Evolutionary conservation across 2,329 filamentous ascomycete genomes (phyloP).

Genomic region (Bretziella fagacearum): DNA sequence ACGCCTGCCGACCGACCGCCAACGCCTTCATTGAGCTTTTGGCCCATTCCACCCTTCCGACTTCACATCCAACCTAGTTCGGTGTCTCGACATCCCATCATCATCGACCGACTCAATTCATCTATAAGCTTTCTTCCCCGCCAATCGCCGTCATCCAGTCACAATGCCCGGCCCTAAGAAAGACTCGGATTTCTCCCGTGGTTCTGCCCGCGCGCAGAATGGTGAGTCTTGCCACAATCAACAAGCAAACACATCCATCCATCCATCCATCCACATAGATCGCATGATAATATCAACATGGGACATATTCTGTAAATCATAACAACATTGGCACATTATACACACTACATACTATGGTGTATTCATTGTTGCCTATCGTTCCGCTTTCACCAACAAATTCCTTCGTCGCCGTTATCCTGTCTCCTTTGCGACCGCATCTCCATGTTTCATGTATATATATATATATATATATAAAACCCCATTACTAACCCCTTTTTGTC

Average conservation of each 20-base stretch:
- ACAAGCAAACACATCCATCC: neutral
- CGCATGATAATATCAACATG: too few species aligned
- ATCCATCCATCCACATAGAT: neutral
- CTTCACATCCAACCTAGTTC: neutral
- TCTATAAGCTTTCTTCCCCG: neutral
- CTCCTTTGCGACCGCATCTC: too few species aligned
- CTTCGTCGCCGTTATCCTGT: too few species aligned
- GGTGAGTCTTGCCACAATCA: constrained; percentile 19
- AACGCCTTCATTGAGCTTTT: constrained; percentile 9
- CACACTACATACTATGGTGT: too few species aligned
- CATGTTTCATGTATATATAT: too few species aligned
- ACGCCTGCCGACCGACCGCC: neutral
- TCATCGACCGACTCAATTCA: neutral
- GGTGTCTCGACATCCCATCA: constrained; percentile 4
- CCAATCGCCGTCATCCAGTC: constrained; percentile 9
- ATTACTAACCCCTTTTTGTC: too few species aligned
- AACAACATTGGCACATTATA: too few species aligned
- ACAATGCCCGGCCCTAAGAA: constrained; percentile 27
- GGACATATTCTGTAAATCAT: too few species aligned
- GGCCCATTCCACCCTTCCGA: neutral
- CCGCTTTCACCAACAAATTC: too few species aligned
- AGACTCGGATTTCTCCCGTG: constrained; percentile 19
- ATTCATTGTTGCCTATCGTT: too few species aligned
- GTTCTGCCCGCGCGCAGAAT: constrained; percentile 21
- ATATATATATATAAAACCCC: too few species aligned